phyloP scores from a whole-genome alignment of 805 yeast genomes.

The Aciculoconidium aculeatum region DNA sequence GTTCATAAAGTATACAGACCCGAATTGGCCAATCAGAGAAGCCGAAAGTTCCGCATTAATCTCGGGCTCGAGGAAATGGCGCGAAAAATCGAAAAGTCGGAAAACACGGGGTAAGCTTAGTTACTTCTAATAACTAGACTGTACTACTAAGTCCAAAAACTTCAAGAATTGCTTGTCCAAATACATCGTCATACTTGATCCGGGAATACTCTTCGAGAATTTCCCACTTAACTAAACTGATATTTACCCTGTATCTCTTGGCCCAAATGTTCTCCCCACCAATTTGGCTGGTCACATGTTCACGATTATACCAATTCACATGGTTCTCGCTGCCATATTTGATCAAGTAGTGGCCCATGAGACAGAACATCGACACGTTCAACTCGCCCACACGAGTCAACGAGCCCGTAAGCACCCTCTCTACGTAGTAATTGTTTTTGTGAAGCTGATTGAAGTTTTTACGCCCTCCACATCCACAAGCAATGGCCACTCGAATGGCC shows the following conservation, averaged over 20 bases:
- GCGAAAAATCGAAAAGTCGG: too few species aligned
- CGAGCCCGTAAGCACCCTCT: too few species aligned
- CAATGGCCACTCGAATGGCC: not conserved
- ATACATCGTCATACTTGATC: not conserved
- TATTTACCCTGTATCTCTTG: not conserved
- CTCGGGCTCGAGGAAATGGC: too few species aligned
- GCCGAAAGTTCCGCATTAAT: too few species aligned
- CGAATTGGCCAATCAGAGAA: too few species aligned
- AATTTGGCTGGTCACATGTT: too few species aligned
- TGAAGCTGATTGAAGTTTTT: not conserved
- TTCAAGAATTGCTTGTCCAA: not conserved
- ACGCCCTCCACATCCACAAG: conserved; percentile 3
- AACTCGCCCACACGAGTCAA: too few species aligned
- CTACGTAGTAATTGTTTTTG: too few species aligned
- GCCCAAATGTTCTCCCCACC: not conserved
- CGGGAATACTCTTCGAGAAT: conserved; percentile 1
- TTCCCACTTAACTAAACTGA: not conserved
- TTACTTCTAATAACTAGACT: too few species aligned
- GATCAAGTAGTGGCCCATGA: conserved; percentile 2
- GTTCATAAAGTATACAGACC: too few species aligned
- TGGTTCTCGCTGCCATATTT: not conserved
- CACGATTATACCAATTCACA: too few species aligned
- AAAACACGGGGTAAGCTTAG: too few species aligned
- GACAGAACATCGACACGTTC: conserved; percentile 1
- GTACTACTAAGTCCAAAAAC: not conserved